These are phyloP conservation scores for Penicillium freii DNA, from an alignment of 2,329 filamentous ascomycete genomes.

Conservation along the genomic window DNA sequence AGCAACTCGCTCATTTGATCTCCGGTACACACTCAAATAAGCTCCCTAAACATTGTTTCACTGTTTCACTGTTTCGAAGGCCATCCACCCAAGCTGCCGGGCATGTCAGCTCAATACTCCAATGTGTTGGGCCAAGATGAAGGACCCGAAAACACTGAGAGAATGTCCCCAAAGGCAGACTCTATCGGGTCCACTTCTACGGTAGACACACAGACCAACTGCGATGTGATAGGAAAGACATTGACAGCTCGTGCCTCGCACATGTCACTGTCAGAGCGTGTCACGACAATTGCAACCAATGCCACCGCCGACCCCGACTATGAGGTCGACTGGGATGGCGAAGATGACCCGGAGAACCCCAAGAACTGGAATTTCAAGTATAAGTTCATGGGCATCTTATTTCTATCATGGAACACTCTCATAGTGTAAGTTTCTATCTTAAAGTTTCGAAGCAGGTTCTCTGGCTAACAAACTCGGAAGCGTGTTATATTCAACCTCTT, in stretches of 20 bases:
- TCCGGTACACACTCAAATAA: background rate
- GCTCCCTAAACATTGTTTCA: background rate
- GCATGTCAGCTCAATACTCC: constrained; percentile 21
- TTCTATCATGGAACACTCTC: constrained; percentile 59
- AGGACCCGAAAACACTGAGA: constrained; percentile 19
- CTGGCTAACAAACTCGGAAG: constrained; percentile 24
- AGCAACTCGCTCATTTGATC: background rate
- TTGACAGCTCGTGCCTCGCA: constrained; percentile 34
- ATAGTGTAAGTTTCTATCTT: constrained; percentile 44
- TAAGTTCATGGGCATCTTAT: constrained; percentile 54
- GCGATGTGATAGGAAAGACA: constrained; percentile 28
- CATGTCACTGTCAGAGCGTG: constrained; percentile 40
- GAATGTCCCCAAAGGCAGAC: constrained; percentile 19
- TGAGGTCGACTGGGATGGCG: constrained; percentile 69
- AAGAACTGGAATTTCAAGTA: constrained; percentile 64
- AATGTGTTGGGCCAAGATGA: constrained; percentile 20
- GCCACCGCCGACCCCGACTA: constrained; percentile 58
- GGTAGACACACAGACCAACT: constrained; percentile 26
- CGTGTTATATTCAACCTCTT: constrained; percentile 74
- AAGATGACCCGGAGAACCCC: constrained; percentile 63
- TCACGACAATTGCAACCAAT: constrained; percentile 47
- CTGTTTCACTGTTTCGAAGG: background rate
- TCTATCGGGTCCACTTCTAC: constrained; percentile 32
- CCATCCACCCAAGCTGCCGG: background rate
- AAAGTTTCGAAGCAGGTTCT: background rate